Conservation (phyloP, 2,329 filamentous ascomycete genomes). For the Nothomitra cinnamomea region DNA sequence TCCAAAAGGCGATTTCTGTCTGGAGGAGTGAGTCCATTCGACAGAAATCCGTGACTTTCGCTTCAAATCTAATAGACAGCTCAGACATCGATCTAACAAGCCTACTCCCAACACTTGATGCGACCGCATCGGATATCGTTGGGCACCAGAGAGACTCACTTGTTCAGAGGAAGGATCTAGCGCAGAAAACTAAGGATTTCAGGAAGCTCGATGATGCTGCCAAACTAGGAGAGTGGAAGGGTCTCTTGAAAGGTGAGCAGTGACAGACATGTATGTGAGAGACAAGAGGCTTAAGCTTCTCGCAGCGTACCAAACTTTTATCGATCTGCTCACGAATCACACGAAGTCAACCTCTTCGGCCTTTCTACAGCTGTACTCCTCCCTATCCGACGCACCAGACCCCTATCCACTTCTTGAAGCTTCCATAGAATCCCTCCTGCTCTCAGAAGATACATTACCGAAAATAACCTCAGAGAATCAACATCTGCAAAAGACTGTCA, state of each 20-base stretch:
- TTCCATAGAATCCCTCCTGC: constrained; percentile 81
- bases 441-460: constrained; percentile 82
- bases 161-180: constrained; percentile 86
- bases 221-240: constrained; percentile 80
- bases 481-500: constrained; percentile 64
- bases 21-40: constrained; percentile 60
- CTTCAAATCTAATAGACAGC: constrained; percentile 8
- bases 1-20: constrained; percentile 86
- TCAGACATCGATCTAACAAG: constrained; percentile 73
- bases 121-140: constrained; percentile 88
- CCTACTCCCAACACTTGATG: constrained; percentile 72
- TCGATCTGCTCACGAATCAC: constrained; percentile 89
- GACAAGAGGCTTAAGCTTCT: constrained; percentile 9
- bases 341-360: constrained; percentile 87
- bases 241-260: constrained; percentile 58
- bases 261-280: not conserved
- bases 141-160: constrained; percentile 88
- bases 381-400: constrained; percentile 86
- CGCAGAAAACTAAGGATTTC: constrained; percentile 98
- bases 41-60: not conserved
- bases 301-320: constrained; percentile 87
- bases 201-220: constrained; percentile 77
- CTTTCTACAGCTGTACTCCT: constrained; percentile 84
- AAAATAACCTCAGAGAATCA: constrained; percentile 79
- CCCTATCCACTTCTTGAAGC: constrained; percentile 93